These are phyloP conservation scores for Xerocomellus intermedius DNA, from an alignment of 768 basidiomycete species.

Conservation along the genomic window DNA sequence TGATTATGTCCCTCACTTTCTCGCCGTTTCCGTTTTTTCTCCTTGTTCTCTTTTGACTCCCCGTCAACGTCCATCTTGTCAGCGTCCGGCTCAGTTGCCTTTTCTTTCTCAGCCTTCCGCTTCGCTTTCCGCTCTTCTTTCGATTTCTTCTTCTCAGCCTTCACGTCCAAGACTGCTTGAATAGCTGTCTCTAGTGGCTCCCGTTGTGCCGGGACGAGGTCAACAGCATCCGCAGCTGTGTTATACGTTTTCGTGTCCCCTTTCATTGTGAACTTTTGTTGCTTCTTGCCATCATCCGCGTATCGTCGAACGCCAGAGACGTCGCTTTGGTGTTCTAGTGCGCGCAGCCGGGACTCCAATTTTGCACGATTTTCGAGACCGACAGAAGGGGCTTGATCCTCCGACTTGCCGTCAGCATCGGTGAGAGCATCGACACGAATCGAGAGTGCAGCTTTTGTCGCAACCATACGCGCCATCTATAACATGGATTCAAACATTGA, in stretches of 20 bases:
- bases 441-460: constrained; percentile 95
- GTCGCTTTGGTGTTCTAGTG: constrained; percentile 82
- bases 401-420: constrained; percentile 88
- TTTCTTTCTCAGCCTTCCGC: constrained; percentile 54
- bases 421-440: constrained; percentile 97
- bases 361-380: constrained; percentile 94
- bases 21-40: constrained; percentile 48
- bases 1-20: constrained; percentile 54
- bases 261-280: constrained; percentile 76
- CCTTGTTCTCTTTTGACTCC: constrained; percentile 37
- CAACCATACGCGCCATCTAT: constrained; percentile 99
- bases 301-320: constrained; percentile 68
- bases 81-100: constrained; percentile 39
- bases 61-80: constrained; percentile 47
- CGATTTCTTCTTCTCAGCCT: constrained; percentile 79
- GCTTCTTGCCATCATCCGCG: constrained; percentile 60
- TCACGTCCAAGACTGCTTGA: constrained; percentile 74
- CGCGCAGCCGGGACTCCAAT: constrained; percentile 89
- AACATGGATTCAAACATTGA: constrained; percentile 1
- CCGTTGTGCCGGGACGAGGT: constrained; percentile 83
- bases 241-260: constrained; percentile 86
- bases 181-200: constrained; percentile 76
- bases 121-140: constrained; percentile 79
- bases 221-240: constrained; percentile 76
- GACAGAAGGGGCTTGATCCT: constrained; percentile 75